Base-by-base conservation (phyloP, 1,139 yeast genomes). In the Komagataea norvegica region DNA sequence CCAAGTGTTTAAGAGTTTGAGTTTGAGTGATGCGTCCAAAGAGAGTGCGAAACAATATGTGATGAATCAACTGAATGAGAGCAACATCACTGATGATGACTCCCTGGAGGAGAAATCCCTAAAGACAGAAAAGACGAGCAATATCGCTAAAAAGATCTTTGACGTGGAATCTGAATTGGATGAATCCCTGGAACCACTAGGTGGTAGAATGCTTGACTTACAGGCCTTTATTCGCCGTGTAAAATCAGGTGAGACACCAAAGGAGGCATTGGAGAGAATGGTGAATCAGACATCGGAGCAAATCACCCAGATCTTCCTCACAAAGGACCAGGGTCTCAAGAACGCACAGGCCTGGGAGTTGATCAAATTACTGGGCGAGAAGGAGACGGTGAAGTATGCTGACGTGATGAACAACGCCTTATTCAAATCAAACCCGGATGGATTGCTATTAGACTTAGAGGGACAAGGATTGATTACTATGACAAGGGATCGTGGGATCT, bases 141-240 rank as follows among this genome's bases (percentile, higher is more conserved):
- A 47, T 25, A 28, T 45, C 10, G 39, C 47, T n/a, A 41, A 43
- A 22, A 45, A 49, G 20, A 31, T 48, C 20, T 46, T 43, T 2
- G 43, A 42, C 43, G 26, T 43, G 22, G 43, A 51, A 5, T 30
- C 51, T 3, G 62, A 64, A 7, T 63, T 85, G 27, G 82, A 79
- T 25, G 58, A 63, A 3, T 74, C 82, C 26, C 63, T 89, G 34
- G 75, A 65, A 19, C 94, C 95, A 8, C 62, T 91, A 22, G 98
- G 98, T 10, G 98, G 98, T 29, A 76, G 98, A 47, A 84, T 91
- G 89, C 70, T 89, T 38, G 98, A 91, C 57, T 68, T 91, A 40
- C 96, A 91, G 60, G 81, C 94, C 15, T 87, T 87, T 61, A 83
- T 84, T 1, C 75, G 97, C 53, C 81, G 97, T 37, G 73, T 91